These are phyloP conservation scores for Crucibulum laeve DNA, from an alignment of 768 basidiomycete species.

Conservation along the genomic window DNA sequence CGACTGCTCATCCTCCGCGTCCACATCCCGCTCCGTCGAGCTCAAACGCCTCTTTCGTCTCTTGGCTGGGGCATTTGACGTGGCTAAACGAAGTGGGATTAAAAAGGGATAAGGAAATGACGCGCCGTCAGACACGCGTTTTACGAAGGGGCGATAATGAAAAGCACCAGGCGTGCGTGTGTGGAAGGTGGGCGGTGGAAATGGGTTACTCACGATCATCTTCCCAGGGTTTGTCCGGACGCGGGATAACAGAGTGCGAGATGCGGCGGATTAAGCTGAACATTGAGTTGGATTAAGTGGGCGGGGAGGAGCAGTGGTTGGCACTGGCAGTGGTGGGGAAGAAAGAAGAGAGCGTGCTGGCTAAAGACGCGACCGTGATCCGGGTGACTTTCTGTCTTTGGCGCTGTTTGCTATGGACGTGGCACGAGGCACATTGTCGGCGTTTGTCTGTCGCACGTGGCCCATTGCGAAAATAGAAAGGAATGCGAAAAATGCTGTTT, in stretches of 20 bases:
- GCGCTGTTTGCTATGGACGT: too few relatives aligned
- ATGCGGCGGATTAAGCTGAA: conserved; percentile 70
- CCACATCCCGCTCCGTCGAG: conserved; percentile 37
- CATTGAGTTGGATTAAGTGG: conserved; percentile 33
- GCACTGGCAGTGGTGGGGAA: background rate
- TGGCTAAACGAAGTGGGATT: conserved; percentile 38
- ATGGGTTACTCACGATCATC: conserved; percentile 59
- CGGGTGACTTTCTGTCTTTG: too few relatives aligned
- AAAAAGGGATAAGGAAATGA: conserved; percentile 10
- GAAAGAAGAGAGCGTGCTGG: background rate
- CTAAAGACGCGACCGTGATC: background rate
- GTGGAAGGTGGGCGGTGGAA: conserved; percentile 10
- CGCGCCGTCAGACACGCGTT: too few relatives aligned
- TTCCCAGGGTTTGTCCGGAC: conserved; percentile 72
- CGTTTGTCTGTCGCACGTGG: too few relatives aligned
- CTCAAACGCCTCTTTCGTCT: conserved; percentile 65
- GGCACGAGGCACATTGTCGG: too few relatives aligned
- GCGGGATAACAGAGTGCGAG: conserved; percentile 63
- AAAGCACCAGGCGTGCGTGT: conserved; percentile 19
- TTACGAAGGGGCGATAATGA: too few relatives aligned
- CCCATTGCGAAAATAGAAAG: too few relatives aligned
- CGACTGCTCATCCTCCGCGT: conserved; percentile 34
- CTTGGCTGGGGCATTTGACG: conserved; percentile 68
- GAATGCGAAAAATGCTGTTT: too few relatives aligned
- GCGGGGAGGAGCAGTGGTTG: background rate